phyloP scores from a whole-genome alignment of 2,329 filamentous ascomycete genomes.

The Alternaria panax region DNA sequence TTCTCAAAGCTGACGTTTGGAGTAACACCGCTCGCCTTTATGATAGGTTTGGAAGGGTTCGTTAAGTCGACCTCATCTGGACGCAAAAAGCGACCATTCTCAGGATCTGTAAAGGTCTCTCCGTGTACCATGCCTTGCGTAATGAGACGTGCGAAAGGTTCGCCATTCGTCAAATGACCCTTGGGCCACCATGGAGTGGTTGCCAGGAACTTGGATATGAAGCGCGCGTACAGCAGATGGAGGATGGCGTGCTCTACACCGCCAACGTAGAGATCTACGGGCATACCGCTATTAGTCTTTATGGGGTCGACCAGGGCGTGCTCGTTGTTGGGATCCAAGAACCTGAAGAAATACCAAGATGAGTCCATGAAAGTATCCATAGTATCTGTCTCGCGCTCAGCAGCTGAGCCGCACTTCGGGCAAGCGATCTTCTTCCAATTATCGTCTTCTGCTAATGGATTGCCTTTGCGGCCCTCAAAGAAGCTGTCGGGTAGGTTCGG shows the following conservation, averaged over 20 bases:
- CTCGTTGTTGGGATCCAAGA: slow-evolving; percentile 73
- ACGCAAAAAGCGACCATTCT: slow-evolving; percentile 77
- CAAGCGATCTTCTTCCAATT: slow-evolving; percentile 80
- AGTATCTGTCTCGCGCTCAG: slow-evolving; percentile 86
- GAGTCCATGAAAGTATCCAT: slow-evolving; percentile 98
- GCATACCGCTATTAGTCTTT: slow-evolving; percentile 65
- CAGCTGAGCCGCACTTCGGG: slow-evolving; percentile 73
- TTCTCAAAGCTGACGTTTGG: slow-evolving; percentile 79
- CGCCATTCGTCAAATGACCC: slow-evolving; percentile 56
- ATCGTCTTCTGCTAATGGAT: slow-evolving; percentile 74
- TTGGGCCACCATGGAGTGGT: slow-evolving; percentile 58
- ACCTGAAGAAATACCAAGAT: slow-evolving; percentile 91
- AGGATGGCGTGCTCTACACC: slow-evolving; percentile 91
- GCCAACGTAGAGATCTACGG: slow-evolving; percentile 88
- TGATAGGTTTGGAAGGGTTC: slow-evolving; percentile 63
- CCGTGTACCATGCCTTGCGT: slow-evolving; percentile 95
- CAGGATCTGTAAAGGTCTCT: slow-evolving; percentile 78
- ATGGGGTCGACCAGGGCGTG: slow-evolving; percentile 67
- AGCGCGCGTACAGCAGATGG: slow-evolving; percentile 86
- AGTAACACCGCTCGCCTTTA: slow-evolving; percentile 66
- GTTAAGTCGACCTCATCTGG: slow-evolving; percentile 75
- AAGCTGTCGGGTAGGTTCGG: slow-evolving; percentile 74
- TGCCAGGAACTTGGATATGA: slow-evolving; percentile 86
- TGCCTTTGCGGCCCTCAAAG: slow-evolving; percentile 73
- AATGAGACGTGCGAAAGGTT: slow-evolving; percentile 83